Base-by-base conservation (phyloP, 352 stramenopile genomes). In the Nothophytophthora sp. region DNA sequence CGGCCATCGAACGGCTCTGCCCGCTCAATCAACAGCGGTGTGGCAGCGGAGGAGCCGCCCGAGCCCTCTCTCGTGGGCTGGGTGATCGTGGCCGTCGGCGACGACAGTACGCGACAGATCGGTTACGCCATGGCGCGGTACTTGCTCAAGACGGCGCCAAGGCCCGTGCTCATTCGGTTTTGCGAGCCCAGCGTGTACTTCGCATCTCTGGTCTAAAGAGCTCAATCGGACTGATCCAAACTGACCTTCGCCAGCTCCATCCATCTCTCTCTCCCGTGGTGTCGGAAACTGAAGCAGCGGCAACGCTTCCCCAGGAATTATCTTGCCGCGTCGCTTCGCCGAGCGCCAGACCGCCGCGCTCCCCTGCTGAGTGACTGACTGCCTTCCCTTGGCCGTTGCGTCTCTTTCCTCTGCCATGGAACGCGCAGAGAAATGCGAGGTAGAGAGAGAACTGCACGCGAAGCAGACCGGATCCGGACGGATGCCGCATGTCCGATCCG, bases 171-270 rank as follows among this genome's bases (percentile, higher is more conserved):
- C 34, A 76, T 92, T 37, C 76, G 79, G 55, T 87, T 90, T 60
- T 87, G 79, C 56, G 82, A 90, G 41, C 77, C 82, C 28, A 88
- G 77, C 50, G 61, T 84, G 46, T 92, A 87, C 64, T 92, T 87
- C 70, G 77, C 65, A 44, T 87, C 78, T 28, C 45, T 84, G 36
- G 65, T 55, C 37, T 70, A 44, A 40, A 69, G 48, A 35, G 16
- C 22, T 58, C 27, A 49, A 55, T 23, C n/a, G n/a, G n/a, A 42
- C 22, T 29, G 16, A 4, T 43, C 36, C 36, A n/a, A n/a, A n/a
- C n/a, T n/a, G n/a, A n/a, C n/a, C n/a, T n/a, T n/a, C n/a, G n/a
- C n/a, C n/a, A n/a, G n/a, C n/a, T n/a, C n/a, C n/a, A n/a, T n/a
- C n/a, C n/a, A 50, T 68, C 41, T 44, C 53, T 50, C n/a, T 6